Evolutionary conservation across 176 grass and related monocot genomes (phyloP).

Genomic region (Ananas comosus): DNA sequence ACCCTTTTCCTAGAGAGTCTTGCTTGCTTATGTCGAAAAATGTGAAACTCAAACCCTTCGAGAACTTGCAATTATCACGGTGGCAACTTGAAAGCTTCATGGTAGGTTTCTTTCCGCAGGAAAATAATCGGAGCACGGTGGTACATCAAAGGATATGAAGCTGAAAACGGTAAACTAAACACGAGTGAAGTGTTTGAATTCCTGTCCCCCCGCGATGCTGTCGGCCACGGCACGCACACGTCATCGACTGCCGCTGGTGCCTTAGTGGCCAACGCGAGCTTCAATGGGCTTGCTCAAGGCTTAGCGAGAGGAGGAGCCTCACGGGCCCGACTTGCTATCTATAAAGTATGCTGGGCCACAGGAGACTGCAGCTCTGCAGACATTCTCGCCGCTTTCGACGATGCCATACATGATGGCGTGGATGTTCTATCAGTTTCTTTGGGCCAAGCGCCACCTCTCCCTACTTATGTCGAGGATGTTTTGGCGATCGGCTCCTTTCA

Average conservation of each 20-base stretch:
- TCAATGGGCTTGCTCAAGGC: conserved; percentile 65
- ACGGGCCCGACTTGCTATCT: conserved; percentile 61
- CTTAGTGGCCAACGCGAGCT: conserved; percentile 50
- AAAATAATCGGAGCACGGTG: conserved; percentile 98
- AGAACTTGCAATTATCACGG: background rate
- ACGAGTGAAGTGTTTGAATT: conserved; percentile 61
- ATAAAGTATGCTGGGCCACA: conserved; percentile 93
- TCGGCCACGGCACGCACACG: conserved; percentile 84
- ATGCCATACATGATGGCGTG: conserved; percentile 80
- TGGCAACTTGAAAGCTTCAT: conserved; percentile 44
- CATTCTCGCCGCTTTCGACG: conserved; percentile 90
- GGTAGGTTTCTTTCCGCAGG: conserved; percentile 48
- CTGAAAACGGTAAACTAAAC: conserved; percentile 85
- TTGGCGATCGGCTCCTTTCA: conserved; percentile 87
- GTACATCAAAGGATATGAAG: conserved; percentile 87
- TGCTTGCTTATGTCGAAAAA: conserved; percentile 1
- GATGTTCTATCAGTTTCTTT: conserved; percentile 84
- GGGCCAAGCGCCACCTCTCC: conserved; percentile 83
- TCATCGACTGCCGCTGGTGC: conserved; percentile 74
- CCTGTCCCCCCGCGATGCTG: conserved; percentile 63
- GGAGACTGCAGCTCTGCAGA: conserved; percentile 79
- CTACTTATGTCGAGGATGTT: conserved; percentile 75
- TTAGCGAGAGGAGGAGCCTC: conserved; percentile 82
- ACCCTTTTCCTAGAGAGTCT: background rate
- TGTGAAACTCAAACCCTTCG: background rate